phyloP scores from a whole-genome alignment of 2,329 filamentous ascomycete genomes.

The Pseudophaeomoniella oleicola region DNA sequence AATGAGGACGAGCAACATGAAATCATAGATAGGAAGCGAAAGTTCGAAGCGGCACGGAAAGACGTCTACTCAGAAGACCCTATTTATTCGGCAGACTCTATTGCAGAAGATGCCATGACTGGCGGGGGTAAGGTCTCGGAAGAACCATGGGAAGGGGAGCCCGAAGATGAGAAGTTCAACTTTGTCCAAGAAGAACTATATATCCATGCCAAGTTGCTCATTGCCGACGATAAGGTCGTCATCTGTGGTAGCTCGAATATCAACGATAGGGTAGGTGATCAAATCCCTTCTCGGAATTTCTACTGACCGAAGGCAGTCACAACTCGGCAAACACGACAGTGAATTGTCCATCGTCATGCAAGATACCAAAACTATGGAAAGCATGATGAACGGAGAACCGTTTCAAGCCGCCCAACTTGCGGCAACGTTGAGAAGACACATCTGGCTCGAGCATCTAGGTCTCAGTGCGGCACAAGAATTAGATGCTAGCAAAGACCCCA shows the following conservation, averaged over 20 bases:
- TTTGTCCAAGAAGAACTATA: constrained; percentile 96
- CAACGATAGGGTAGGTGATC: constrained; percentile 40
- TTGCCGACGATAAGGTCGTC: constrained; percentile 67
- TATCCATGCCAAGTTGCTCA: constrained; percentile 74
- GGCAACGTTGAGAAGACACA: constrained; percentile 63
- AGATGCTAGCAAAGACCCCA: constrained; percentile 52
- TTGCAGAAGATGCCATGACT: constrained; percentile 73
- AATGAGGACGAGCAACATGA: constrained; percentile 24
- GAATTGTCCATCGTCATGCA: constrained; percentile 86
- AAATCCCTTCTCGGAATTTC: constrained; percentile 1
- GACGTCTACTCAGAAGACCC: constrained; percentile 34
- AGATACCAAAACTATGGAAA: constrained; percentile 56
- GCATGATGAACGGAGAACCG: constrained; percentile 56
- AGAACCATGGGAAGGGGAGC: constrained; percentile 61
- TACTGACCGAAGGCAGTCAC: constrained; percentile 41
- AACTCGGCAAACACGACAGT: constrained; percentile 71
- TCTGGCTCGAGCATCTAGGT: constrained; percentile 87
- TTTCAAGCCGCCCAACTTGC: constrained; percentile 65
- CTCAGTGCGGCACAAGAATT: constrained; percentile 59
- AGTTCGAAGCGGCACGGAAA: constrained; percentile 29
- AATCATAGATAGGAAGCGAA: constrained; percentile 29
- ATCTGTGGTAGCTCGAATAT: constrained; percentile 67
- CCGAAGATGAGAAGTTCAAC: constrained; percentile 64
- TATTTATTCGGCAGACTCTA: constrained; percentile 30
- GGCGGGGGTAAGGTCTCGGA: constrained; percentile 47